phyloP scores from a whole-genome alignment of 306 rosid species.

The Corylus heterophylla region DNA sequence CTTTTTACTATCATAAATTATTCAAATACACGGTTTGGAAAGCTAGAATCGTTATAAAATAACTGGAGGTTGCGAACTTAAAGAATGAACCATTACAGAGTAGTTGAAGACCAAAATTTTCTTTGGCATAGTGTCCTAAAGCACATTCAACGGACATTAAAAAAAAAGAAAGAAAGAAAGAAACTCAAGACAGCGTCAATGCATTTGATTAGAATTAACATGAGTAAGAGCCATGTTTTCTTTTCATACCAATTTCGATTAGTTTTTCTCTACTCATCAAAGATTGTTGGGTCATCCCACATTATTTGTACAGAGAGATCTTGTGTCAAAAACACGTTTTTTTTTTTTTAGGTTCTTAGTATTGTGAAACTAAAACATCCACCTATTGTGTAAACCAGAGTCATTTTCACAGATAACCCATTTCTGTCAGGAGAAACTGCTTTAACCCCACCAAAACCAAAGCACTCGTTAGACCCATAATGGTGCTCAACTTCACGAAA shows the following conservation, averaged over 20 bases:
- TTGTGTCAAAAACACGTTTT: neutral
- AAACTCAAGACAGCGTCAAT: neutral
- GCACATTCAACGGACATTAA: neutral
- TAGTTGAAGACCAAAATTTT: neutral
- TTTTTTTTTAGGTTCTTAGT: neutral
- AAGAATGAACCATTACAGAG: neutral
- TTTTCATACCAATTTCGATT: neutral
- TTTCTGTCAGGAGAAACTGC: neutral
- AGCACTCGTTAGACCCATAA: neutral
- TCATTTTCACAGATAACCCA: neutral
- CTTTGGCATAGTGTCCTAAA: neutral
- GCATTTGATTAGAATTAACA: neutral
- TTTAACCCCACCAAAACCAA: neutral
- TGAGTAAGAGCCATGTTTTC: neutral
- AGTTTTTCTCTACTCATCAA: conserved; percentile 1
- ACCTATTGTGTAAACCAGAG: neutral
- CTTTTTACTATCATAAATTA: neutral
- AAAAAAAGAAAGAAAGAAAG: neutral
- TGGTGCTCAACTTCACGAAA: neutral
- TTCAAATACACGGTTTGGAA: neutral
- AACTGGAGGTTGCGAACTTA: neutral
- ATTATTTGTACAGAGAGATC: neutral
- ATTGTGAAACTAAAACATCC: conserved; percentile 1
- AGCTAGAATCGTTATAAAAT: neutral
- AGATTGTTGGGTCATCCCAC: neutral